phyloP scores from a whole-genome alignment of 208 protist genomes.

The Acanthamoeba polyphaga region DNA sequence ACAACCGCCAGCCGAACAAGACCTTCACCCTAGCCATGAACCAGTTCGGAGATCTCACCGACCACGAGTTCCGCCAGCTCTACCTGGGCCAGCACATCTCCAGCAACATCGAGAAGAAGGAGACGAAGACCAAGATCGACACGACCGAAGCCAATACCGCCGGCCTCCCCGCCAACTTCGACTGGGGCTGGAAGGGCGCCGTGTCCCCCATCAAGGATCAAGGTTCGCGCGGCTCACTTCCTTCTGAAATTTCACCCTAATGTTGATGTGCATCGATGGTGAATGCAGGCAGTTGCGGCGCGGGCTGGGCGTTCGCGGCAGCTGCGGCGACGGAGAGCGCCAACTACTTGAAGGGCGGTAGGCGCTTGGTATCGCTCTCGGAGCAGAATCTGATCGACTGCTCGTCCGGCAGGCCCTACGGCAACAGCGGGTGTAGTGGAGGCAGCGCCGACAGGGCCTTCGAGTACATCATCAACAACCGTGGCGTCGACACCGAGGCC shows the following conservation, averaged over 20 bases:
- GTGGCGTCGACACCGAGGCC: constrained; percentile 89
- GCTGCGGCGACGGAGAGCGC: constrained; percentile 94
- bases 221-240: neutral
- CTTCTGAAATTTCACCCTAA: neutral
- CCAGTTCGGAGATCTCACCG: constrained; percentile 80
- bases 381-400: constrained; percentile 74
- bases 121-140: neutral
- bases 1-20: constrained; percentile 8
- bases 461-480: constrained; percentile 91
- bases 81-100: neutral
- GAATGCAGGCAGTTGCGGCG: constrained; percentile 93
- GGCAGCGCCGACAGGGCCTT: constrained; percentile 94
- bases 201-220: constrained; percentile 97
- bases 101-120: neutral
- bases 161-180: constrained; percentile 80
- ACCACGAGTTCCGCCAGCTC: constrained; percentile 70
- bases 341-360: constrained; percentile 78
- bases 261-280: neutral
- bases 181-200: constrained; percentile 93
- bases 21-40: constrained; percentile 80
- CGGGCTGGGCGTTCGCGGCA: constrained; percentile 97
- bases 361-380: constrained; percentile 27
- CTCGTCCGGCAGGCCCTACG: neutral
- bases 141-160: neutral
- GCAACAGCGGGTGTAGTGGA: constrained; percentile 93